Evolutionary conservation across 2,329 filamentous ascomycete genomes (phyloP).

Genomic region (Lizonia empirigonia): DNA sequence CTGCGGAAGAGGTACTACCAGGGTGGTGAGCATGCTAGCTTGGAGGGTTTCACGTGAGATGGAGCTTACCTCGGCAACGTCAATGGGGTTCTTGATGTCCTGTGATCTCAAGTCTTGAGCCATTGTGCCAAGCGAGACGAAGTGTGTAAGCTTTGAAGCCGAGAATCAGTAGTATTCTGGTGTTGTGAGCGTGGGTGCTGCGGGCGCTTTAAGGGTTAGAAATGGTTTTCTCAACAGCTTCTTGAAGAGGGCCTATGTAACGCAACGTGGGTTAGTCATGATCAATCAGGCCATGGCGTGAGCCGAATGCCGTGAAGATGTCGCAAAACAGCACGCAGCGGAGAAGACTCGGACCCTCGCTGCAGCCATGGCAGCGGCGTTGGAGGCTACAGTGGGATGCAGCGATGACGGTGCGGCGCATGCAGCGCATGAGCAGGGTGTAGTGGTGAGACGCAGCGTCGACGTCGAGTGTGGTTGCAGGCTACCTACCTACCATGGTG

Average conservation of each 20-base stretch:
- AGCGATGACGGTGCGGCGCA: background rate
- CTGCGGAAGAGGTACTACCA: constrained; percentile 48
- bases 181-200: background rate
- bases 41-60: background rate
- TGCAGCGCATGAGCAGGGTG: background rate
- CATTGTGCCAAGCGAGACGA: constrained; percentile 31
- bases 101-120: constrained; percentile 50
- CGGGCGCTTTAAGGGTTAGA: constrained; percentile 6
- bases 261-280: constrained; percentile 19
- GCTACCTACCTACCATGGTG: too few species aligned
- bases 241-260: constrained; percentile 19
- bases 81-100: constrained; percentile 53
- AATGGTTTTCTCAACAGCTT: constrained; percentile 6
- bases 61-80: constrained; percentile 61
- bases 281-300: constrained; percentile 30
- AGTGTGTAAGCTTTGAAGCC: background rate
- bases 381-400: too few species aligned
- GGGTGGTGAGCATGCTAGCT: constrained; percentile 2
- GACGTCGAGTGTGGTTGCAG: constrained; percentile 2
- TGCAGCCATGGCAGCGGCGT: too few species aligned
- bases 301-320: constrained; percentile 6
- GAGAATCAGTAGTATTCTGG: background rate
- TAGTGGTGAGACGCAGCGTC: constrained; percentile 14
- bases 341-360: too few species aligned
- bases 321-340: background rate